Conservation (phyloP, 169 alveolate genomes). For the Cryptosporidium sp. region DNA sequence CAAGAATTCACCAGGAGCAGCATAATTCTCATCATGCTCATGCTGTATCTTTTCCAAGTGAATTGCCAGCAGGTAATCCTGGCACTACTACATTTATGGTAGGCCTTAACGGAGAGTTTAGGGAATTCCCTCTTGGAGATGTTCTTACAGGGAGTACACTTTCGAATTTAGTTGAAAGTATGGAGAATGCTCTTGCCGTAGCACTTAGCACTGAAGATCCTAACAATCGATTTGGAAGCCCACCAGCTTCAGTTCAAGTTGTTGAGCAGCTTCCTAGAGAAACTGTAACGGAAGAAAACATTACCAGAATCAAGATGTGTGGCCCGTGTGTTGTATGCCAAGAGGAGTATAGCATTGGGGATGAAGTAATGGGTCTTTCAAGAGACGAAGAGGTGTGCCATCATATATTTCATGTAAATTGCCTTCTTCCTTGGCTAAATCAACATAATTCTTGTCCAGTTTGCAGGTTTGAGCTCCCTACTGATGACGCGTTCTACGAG, state of each 20-base stretch:
- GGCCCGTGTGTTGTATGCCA: conserved; percentile 88
- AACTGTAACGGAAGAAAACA: conserved; percentile 77
- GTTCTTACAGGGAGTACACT: conserved; percentile 53
- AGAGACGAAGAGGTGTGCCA: conserved; percentile 85
- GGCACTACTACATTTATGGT: conserved; percentile 36
- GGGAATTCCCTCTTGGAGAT: conserved; percentile 53
- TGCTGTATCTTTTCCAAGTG: not conserved
- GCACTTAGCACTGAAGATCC: conserved; percentile 83
- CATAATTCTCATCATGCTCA: not conserved
- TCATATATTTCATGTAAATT: conserved; percentile 93
- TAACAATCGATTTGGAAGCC: conserved; percentile 87
- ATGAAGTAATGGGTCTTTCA: conserved; percentile 82
- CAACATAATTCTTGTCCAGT: conserved; percentile 96
- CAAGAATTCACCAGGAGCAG: conserved; percentile 21
- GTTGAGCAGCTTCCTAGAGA: conserved; percentile 82
- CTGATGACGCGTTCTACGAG: conserved; percentile 92
- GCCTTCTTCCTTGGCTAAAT: conserved; percentile 95
- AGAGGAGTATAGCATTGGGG: conserved; percentile 83
- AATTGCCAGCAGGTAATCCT: not conserved
- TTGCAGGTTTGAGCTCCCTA: conserved; percentile 94
- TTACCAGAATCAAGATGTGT: conserved; percentile 11
- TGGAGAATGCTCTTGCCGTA: conserved; percentile 85
- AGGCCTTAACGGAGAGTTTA: conserved; percentile 61
- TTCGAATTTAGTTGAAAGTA: conserved; percentile 66
- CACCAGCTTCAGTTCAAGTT: conserved; percentile 86